Evolutionary conservation across 176 grass and related monocot species (phyloP), one percentile per base, ranked within the genome.

Genomic region (Poa annua): DNA sequence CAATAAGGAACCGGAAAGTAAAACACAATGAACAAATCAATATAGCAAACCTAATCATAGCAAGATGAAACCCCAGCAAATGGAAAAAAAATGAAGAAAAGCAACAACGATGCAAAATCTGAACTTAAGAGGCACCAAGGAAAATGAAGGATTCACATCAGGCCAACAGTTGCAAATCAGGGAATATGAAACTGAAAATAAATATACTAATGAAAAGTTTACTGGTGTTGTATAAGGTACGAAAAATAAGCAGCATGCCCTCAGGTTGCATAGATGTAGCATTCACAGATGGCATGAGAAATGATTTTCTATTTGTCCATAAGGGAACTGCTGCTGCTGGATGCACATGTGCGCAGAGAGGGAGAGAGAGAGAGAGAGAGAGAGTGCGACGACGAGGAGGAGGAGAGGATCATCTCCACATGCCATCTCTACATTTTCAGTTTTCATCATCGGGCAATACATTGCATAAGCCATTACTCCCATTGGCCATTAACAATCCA

Each of bases 401-500:
- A 26, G 45, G 21, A 63, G 52, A 47, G 32, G 13, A 72, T 17
- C 84, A 62, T 63, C 12, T 52, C 44, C 76, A 51, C 39, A 6
- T 50, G 85, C 52, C 72, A 82, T 77, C 51, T 83, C 47, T 67
- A 25, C 22, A 73, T 72, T 64, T 71, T 15, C 24, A 54, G 12
- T 71, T 71, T 82, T 88, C 64, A 83, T 88, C 63, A 88, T 21
- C 38, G 86, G 80, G 74, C 42, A 25, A 71, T 50, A 49, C 13
- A 80, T 39, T 42, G 78, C 71, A 22, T 9, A 26, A 78, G 3
- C 34, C n/a, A 38, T 53, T 4, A 22, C 33, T 49, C 47, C 11
- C 7, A 55, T 32, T n/a, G 53, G 20, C 8, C 35, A 20, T 51
- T 47, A 25, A 35, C 71, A 12, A 51, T 66, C 35, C 60, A 66